Conservation (phyloP, 2,329 filamentous ascomycete genomes). For the Colletotrichum paranaense region DNA sequence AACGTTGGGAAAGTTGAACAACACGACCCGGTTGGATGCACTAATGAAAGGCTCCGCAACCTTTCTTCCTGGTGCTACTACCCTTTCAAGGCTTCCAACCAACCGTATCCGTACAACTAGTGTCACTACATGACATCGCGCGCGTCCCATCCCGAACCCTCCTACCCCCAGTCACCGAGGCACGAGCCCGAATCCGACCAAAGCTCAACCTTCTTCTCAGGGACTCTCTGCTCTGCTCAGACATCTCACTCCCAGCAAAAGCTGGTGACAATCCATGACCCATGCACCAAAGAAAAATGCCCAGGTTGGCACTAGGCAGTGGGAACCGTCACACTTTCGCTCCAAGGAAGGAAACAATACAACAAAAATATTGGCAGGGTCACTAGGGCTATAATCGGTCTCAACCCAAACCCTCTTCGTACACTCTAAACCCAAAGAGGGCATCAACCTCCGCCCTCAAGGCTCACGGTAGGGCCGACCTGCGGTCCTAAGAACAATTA, state of each 20-base stretch:
- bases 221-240: neutral
- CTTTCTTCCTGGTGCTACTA: neutral
- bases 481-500: neutral
- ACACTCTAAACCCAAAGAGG: neutral
- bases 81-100: neutral
- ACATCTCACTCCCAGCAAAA: neutral
- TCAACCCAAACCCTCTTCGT: neutral
- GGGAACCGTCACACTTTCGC: neutral
- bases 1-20: neutral
- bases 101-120: neutral
- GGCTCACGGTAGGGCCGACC: neutral
- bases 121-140: conserved; percentile 8
- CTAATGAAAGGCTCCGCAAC: neutral
- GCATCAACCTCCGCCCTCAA: neutral
- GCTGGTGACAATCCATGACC: neutral
- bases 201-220: conserved; percentile 1
- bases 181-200: conserved; percentile 6
- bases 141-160: neutral
- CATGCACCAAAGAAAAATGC: neutral
- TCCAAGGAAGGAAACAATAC: neutral
- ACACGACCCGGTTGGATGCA: neutral
- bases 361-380: neutral
- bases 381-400: neutral
- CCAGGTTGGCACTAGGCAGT: neutral
- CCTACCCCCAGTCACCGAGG: neutral